Evolutionary conservation across 331 rosid species (phyloP), one percentile per base, ranked within the genome.

Genomic region (Stylosanthes scabra): DNA sequence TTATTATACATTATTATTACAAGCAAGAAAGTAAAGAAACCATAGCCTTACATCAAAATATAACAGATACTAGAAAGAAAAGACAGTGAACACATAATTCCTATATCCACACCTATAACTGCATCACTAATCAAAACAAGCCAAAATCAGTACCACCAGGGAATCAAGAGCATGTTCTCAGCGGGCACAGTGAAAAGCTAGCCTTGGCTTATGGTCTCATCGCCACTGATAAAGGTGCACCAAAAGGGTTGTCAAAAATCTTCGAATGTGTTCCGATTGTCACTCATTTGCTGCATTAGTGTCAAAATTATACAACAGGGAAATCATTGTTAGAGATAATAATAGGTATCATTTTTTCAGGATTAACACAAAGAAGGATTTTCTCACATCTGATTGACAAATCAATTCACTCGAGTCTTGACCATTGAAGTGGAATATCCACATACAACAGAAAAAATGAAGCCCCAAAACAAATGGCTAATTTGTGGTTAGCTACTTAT

Each of bases 131-230:
- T n/a, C n/a, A n/a, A n/a, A n/a, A 20, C 25, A 20, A 20, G 25
- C 25, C 25, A 20, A 20, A 20, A 20, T 20, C 1, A 20, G 25
- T 20, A 20, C 25, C 25, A 20, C 25, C 25, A 20, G 25, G 25
- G 25, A 20, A 20, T 20, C 25, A 90, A 66, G 83, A 84, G 76
- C 78, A 81, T 70, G 67, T 90, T 70, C 93, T 93, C 70, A 75
- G 85, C 74, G 80, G 82, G 10, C 96, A 88, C 27, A 86, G 98
- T 54, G 96, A 90, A 85, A 93, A 93, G 66, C 77, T 86, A 61
- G 98, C 96, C 78, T 78, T 90, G 68, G 90, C 98, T 70, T 89
- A 83, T 55, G 97, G 96, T 40, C 85, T 90, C n/a, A 86, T 91
- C 39, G 70, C 82, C 50, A 87, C 91, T 52, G 70, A 57, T 25